phyloP scores from a whole-genome alignment of 2,329 filamentous ascomycete species.

The Penicillium sclerotigenum region DNA sequence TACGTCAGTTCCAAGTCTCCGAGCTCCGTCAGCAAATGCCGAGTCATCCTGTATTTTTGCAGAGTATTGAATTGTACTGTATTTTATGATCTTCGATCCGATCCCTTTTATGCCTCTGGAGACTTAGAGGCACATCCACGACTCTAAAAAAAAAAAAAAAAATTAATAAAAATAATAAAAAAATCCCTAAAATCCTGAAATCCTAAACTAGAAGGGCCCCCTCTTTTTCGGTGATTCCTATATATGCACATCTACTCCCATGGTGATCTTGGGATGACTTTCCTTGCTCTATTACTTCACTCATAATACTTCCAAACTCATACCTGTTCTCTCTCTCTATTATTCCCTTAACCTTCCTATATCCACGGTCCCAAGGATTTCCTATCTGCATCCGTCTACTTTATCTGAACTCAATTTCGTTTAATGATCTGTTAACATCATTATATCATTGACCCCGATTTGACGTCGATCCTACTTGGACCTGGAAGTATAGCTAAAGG shows the following conservation, averaged over 20 bases:
- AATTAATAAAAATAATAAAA: not conserved
- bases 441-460: constrained; percentile 28
- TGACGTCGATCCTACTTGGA: constrained; percentile 26
- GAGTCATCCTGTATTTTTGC: constrained; percentile 10
- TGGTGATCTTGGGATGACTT: not conserved
- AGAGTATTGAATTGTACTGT: not conserved
- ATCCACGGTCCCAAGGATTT: not conserved
- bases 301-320: not conserved
- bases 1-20: constrained; percentile 19
- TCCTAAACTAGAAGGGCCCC: constrained; percentile 1
- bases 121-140: not conserved
- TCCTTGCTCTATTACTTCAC: not conserved
- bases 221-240: not conserved
- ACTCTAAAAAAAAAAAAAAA: not conserved
- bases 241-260: constrained; percentile 3
- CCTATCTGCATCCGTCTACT: constrained; percentile 3
- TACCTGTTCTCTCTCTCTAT: not conserved
- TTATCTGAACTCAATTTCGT: constrained; percentile 12
- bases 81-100: not conserved
- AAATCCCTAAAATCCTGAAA: constrained; percentile 6
- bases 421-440: constrained; percentile 12
- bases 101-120: not conserved
- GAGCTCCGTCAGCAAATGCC: constrained; percentile 22
- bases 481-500: constrained; percentile 23
- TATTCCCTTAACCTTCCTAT: not conserved